Evolutionary conservation across 1,139 yeast genomes (phyloP).

Genomic region (Debaryomycetaceae sp.): DNA sequence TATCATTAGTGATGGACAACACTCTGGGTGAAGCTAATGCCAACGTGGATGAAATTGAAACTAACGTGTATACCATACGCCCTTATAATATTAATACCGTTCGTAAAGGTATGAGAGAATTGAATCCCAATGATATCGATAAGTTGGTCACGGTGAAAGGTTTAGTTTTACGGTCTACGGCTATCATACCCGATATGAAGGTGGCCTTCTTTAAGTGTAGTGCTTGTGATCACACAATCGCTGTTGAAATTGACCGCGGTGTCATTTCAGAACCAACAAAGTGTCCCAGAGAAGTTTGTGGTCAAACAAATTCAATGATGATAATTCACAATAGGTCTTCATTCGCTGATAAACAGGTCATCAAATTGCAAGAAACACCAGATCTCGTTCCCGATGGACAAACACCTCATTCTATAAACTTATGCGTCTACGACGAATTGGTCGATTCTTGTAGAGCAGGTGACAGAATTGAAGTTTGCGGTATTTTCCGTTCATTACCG

Average conservation of each 20-base stretch:
- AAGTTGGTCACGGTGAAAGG: conserved; percentile 91
- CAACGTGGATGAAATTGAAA: conserved; percentile 68
- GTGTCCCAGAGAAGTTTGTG: conserved; percentile 88
- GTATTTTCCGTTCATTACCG: conserved; percentile 90
- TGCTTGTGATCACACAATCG: conserved; percentile 90
- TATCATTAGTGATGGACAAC: conserved; percentile 66
- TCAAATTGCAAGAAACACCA: conserved; percentile 94
- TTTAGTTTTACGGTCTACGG: conserved; percentile 79
- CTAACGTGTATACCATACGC: conserved; percentile 79
- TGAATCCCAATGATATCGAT: conserved; percentile 94
- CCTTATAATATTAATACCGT: conserved; percentile 72
- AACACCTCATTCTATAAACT: conserved; percentile 93
- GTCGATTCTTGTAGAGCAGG: conserved; percentile 97
- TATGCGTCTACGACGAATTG: conserved; percentile 92
- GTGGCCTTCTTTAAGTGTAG: conserved; percentile 94
- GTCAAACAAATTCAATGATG: conserved; percentile 84
- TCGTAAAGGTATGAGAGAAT: conserved; percentile 83
- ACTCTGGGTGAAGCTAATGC: conserved; percentile 26
- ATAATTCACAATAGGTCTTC: conserved; percentile 87
- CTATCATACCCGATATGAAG: conserved; percentile 97
- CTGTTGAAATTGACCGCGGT: conserved; percentile 92
- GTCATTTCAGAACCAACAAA: conserved; percentile 88
- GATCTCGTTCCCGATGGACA: conserved; percentile 99
- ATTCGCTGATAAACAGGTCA: conserved; percentile 92
- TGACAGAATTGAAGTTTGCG: conserved; percentile 93